A percentile compares a stretch with the other conserved stretches of the same genome.
Evolutionary conservation across 768 basidiomycete species (phyloP).

Genomic region (Clathrus columnatus): DNA sequence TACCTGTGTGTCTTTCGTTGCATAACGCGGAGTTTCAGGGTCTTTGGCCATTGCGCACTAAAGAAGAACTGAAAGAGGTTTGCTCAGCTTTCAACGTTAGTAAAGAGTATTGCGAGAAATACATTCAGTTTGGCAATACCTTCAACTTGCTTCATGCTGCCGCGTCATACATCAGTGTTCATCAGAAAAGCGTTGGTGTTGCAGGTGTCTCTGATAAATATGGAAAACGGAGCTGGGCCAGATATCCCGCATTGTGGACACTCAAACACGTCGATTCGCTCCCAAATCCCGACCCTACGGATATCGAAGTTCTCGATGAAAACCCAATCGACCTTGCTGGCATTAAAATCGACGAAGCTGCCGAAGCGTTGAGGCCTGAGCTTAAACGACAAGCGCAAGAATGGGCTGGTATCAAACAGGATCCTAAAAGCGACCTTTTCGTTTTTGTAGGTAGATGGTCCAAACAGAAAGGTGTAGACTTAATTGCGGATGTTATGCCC

Average conservation of each 20-base stretch:
- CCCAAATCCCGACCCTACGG: conserved; percentile 90
- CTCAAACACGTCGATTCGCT: conserved; percentile 91
- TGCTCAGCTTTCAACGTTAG: conserved; percentile 97
- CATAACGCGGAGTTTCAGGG: conserved; percentile 99
- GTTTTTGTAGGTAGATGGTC: conserved; percentile 98
- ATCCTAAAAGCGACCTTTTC: conserved; percentile 82
- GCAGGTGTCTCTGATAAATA: conserved; percentile 98
- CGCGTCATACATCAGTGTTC: conserved; percentile 84
- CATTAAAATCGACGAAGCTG: conserved; percentile 67
- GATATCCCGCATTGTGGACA: conserved; percentile 94
- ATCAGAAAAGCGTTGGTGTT: conserved; percentile 90
- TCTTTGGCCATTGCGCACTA: conserved; percentile 91
- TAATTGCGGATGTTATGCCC: conserved; percentile 95
- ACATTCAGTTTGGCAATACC: conserved; percentile 96
- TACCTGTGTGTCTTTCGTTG: conserved; percentile 84
- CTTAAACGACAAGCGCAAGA: conserved; percentile 88
- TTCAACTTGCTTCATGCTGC: conserved; percentile 93
- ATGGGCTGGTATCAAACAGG: conserved; percentile 91
- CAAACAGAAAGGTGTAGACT: conserved; percentile 96
- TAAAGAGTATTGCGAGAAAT: conserved; percentile 93
- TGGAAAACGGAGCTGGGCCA: conserved; percentile 93
- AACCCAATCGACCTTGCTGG: conserved; percentile 61
- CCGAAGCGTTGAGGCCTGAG: conserved; percentile 87
- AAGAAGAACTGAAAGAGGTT: conserved; percentile 98
- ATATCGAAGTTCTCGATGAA: conserved; percentile 88